Evolutionary conservation across 805 yeast species (phyloP).

Genomic region (Metschnikowia lochheadii): DNA sequence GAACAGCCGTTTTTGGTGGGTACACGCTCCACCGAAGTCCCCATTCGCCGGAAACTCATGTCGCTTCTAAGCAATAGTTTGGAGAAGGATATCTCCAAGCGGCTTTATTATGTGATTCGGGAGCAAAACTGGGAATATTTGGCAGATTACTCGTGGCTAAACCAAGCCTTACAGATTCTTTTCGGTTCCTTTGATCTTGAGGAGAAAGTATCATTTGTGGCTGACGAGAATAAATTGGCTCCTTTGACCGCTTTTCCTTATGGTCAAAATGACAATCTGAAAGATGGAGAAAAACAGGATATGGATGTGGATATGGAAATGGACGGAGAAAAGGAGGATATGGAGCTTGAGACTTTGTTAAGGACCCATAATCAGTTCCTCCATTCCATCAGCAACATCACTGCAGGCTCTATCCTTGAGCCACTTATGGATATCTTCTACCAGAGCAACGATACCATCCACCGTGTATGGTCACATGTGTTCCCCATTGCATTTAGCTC

Average conservation of each 20-base stretch:
- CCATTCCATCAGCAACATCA: slow-evolving; percentile 26
- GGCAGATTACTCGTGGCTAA: slow-evolving; percentile 91
- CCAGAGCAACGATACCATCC: slow-evolving; percentile 74
- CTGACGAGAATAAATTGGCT: slow-evolving; percentile 51
- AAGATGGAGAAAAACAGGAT: slow-evolving; percentile 7
- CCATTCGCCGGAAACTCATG: slow-evolving; percentile 75
- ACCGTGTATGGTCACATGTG: slow-evolving; percentile 74
- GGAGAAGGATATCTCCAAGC: slow-evolving; percentile 70
- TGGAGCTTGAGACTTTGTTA: slow-evolving; percentile 21
- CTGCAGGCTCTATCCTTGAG: slow-evolving; percentile 56
- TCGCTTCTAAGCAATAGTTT: slow-evolving; percentile 70
- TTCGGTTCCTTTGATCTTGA: slow-evolving; percentile 69
- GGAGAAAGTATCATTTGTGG: slow-evolving; percentile 41
- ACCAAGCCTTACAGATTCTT: slow-evolving; percentile 84
- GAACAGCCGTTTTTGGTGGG: slow-evolving; percentile 97
- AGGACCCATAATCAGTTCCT: slow-evolving; percentile 30
- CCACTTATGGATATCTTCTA: slow-evolving; percentile 82
- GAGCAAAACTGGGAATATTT: slow-evolving; percentile 97
- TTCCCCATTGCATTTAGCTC: slow-evolving; percentile 79
- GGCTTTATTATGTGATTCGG: slow-evolving; percentile 80
- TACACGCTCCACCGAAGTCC: slow-evolving; percentile 74
- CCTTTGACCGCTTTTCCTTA: slow-evolving; percentile 43
- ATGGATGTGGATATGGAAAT: slow-evolving; percentile 7
- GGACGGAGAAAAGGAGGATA: slow-evolving; percentile 26
- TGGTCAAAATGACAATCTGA: not conserved